Evolutionary conservation across 139 green algal species (phyloP).

Genomic region (Chlamydomonas sp.): DNA sequence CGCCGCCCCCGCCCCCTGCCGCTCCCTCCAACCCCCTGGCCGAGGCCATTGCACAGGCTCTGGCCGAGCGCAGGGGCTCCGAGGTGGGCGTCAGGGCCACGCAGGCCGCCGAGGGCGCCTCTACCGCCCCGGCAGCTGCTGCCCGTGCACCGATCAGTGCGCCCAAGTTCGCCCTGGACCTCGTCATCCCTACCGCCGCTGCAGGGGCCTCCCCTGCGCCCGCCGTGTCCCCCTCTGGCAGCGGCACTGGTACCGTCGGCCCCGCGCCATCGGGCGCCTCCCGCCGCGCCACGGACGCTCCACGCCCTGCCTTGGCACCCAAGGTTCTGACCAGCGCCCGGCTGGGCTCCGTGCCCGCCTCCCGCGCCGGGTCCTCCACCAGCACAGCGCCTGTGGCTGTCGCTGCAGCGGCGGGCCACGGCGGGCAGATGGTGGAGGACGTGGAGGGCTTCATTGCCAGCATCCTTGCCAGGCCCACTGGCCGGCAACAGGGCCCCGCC

Average conservation of each 20-base stretch:
- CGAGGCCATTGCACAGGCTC: constrained; percentile 8
- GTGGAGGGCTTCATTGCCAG: constrained; percentile 43
- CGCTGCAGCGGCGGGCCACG: neutral
- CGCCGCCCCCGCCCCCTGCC: neutral
- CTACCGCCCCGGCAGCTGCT: neutral
- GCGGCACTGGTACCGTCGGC: neutral
- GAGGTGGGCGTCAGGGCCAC: neutral
- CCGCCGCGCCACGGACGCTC: neutral
- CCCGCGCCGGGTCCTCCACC: neutral
- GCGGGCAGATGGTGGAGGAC: constrained; percentile 30
- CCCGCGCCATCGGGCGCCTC: neutral
- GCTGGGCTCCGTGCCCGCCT: neutral
- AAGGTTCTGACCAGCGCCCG: neutral
- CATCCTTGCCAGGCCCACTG: constrained; percentile 12
- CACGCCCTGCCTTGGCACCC: neutral
- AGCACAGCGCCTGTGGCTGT: neutral
- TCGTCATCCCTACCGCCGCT: neutral
- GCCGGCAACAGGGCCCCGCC: neutral
- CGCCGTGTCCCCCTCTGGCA: neutral
- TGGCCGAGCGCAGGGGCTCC: constrained; percentile 16
- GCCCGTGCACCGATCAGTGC: neutral
- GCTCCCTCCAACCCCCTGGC: neutral
- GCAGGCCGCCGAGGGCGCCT: neutral
- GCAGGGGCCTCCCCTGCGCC: neutral
- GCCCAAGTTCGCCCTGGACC: constrained; percentile 30